Evolutionary conservation across 78 protist genomes (phyloP).

Genomic region (Dictyostelium purpureum): DNA sequence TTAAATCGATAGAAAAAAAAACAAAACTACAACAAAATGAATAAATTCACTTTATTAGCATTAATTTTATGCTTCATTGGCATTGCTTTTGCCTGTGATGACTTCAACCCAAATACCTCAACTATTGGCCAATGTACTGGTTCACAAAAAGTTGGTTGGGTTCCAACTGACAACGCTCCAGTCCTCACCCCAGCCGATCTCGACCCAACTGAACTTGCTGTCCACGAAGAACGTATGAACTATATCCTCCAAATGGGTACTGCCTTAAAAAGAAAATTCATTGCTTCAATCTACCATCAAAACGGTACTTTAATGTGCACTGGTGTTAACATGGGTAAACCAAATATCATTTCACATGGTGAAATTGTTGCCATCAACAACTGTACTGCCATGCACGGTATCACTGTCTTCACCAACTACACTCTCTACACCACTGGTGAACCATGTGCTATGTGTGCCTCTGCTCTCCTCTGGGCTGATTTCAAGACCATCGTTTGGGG

Average conservation of each 20-base stretch:
- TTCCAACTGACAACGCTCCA: background rate
- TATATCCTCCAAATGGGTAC: slow-evolving; percentile 2
- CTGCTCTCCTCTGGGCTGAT: slow-evolving; percentile 44
- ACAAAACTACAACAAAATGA: background rate
- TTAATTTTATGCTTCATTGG: background rate
- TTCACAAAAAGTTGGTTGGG: background rate
- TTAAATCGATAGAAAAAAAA: background rate
- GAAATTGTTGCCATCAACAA: slow-evolving; percentile 73
- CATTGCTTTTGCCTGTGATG: slow-evolving; percentile 2
- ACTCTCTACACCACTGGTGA: slow-evolving; percentile 68
- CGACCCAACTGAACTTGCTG: background rate
- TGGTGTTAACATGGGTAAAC: slow-evolving; percentile 67
- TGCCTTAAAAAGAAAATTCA: slow-evolving; percentile 28
- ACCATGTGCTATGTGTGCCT: slow-evolving; percentile 73
- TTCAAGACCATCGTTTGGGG: slow-evolving; percentile 50
- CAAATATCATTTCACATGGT: slow-evolving; percentile 68
- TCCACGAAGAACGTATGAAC: slow-evolving; percentile 42
- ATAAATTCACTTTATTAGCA: background rate
- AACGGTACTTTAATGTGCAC: slow-evolving; percentile 8
- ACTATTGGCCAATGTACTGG: slow-evolving; percentile 14
- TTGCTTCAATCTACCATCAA: slow-evolving; percentile 31
- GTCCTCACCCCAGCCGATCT: slow-evolving; percentile 37
- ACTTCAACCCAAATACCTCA: background rate
- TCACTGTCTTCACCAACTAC: background rate
- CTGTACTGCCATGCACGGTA: slow-evolving; percentile 38